Conservation (phyloP, 495 filamentous ascomycete genomes). For the Neurospora sp. region DNA sequence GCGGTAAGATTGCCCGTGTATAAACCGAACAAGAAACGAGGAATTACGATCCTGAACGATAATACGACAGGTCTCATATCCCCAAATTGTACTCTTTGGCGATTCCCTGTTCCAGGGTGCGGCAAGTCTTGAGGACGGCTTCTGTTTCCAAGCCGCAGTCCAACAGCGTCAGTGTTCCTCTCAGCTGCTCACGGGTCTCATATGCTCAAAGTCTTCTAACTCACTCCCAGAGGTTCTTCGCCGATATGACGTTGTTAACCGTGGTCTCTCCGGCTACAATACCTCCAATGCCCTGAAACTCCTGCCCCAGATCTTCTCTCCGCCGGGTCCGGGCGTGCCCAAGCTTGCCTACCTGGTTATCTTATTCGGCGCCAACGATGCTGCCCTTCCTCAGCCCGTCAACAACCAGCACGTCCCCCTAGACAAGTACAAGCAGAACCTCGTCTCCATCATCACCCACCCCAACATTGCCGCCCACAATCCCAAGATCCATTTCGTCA, state of each 20-base stretch:
- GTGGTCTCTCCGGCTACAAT: constrained; percentile 41
- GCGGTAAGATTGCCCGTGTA: background rate
- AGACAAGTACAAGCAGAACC: constrained; percentile 58
- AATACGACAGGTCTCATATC: constrained; percentile 26
- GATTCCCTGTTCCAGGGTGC: constrained; percentile 68
- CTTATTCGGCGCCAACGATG: constrained; percentile 85
- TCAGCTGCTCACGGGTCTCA: background rate
- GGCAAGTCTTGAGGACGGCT: constrained; percentile 47
- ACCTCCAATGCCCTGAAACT: constrained; percentile 35
- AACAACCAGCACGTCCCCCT: constrained; percentile 65
- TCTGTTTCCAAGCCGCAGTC: constrained; percentile 61
- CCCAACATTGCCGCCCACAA: constrained; percentile 56
- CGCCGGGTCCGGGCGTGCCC: constrained; percentile 38
- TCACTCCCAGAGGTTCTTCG: constrained; percentile 29
- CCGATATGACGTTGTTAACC: constrained; percentile 39
- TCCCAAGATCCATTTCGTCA: constrained; percentile 64
- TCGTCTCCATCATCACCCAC: constrained; percentile 60
- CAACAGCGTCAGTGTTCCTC: constrained; percentile 47
- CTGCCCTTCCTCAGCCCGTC: constrained; percentile 45
- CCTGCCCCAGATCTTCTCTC: constrained; percentile 32
- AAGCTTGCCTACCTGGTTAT: constrained; percentile 59
- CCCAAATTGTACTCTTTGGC: constrained; percentile 70
- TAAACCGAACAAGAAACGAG: background rate
- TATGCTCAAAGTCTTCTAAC: background rate
- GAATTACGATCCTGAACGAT: background rate